Base-by-base conservation (phyloP, 192 early-diverging fungal genomes). In the Oehlia diaphana region DNA sequence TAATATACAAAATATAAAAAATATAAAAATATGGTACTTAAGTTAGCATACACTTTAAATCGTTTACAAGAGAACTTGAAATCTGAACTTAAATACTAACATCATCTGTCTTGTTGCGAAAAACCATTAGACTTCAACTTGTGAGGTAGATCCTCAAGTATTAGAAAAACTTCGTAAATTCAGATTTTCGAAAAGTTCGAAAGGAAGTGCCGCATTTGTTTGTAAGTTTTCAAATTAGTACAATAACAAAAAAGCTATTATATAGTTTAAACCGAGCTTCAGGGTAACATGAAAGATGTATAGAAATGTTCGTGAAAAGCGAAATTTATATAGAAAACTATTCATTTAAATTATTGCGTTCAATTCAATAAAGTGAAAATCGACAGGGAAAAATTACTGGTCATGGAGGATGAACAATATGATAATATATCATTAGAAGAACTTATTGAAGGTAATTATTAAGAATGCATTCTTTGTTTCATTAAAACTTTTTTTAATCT, bases 121-220 rank as follows among this genome's bases (percentile, higher is more conserved):
- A 21, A 19, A 19, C 16, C 9, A 6, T 42, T 69, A 69, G 84
- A 68, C 84, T 13, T 76, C 63, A 49, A 88, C 84, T 63, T 90
- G 88, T 78, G 88, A 89, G 53, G 81, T 90, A 28, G 88, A 89
- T 67, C 80, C 85, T 8, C 68, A 39, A 10, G 80, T 89, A 13
- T 66, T 88, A 9, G 64, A 86, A 78, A 89, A 90, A 68, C 62
- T 89, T 33, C 81, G 83, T 31, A 75, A 86, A 7, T 89, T 90
- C 73, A 86, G 89, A 26, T 90, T 90, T 47, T 71, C 81, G 39
- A 90, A 90, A 74, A 76, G 76, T 19, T 85, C 85, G 5, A 75
- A 83, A 68, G 88, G 87, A 79, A 87, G 83, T 80, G 85, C 89
- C 44, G 88, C 87, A 7, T 80, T 86, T 83, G 85, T 90, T 35